phyloP scores from a whole-genome alignment of 352 stramenopile genomes.

The Phytophthora pseudosyringae region DNA sequence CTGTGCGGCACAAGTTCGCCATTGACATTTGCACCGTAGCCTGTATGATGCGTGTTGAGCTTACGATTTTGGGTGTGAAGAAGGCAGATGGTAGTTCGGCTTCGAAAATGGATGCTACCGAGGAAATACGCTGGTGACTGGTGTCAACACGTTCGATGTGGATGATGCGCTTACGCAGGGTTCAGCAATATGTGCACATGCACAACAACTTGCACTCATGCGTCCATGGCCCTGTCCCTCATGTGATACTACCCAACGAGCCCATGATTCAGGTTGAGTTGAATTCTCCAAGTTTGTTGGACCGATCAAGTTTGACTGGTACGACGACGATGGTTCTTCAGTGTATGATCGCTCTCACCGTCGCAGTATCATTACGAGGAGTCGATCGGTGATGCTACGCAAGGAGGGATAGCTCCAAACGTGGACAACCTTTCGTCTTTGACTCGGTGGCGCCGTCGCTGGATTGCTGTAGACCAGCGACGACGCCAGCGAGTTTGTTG shows the following conservation, averaged over 20 bases:
- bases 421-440: slow-evolving; percentile 73
- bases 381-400: slow-evolving; percentile 60
- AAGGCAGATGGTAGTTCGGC: slow-evolving; percentile 58
- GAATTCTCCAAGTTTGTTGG: slow-evolving; percentile 68
- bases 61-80: slow-evolving; percentile 78
- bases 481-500: no score
- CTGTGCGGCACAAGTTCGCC: slow-evolving; percentile 81
- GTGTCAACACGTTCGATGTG: slow-evolving; percentile 85
- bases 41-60: slow-evolving; percentile 75
- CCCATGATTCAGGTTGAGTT: slow-evolving; percentile 77
- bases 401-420: slow-evolving; percentile 88
- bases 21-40: slow-evolving; percentile 73
- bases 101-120: slow-evolving; percentile 42
- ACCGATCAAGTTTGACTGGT: slow-evolving; percentile 83
- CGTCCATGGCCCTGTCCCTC: slow-evolving; percentile 71
- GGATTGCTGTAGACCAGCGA: no score
- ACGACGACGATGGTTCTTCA: slow-evolving; percentile 32
- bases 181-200: slow-evolving; percentile 79
- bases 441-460: slow-evolving; percentile 78
- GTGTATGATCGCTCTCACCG: slow-evolving; percentile 47
- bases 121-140: slow-evolving; percentile 86
- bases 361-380: slow-evolving; percentile 59
- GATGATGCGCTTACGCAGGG: slow-evolving; percentile 71
- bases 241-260: slow-evolving; percentile 71
- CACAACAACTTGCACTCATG: slow-evolving; percentile 83